Evolutionary conservation across 495 filamentous ascomycete genomes (phyloP).

Genomic region (Cenococcum geophilum): DNA sequence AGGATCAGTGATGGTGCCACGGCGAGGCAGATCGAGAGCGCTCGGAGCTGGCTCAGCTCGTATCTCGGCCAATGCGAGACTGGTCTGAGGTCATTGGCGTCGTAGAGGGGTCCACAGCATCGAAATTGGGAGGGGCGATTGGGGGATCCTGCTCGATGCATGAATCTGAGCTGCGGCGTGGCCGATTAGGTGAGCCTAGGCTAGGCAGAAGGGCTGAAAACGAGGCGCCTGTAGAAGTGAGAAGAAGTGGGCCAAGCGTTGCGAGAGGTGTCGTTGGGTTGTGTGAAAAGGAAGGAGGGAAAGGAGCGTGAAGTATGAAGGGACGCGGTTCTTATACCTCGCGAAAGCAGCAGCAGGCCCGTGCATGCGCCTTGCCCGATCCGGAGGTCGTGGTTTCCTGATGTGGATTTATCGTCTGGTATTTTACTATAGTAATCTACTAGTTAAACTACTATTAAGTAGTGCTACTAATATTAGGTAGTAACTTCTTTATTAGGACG

Average conservation of each 20-base stretch:
- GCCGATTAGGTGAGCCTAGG: not conserved
- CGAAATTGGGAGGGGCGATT: not conserved
- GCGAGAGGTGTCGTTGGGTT: not conserved
- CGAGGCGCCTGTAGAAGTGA: not conserved
- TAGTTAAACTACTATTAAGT: too few relatives aligned
- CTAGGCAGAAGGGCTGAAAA: not conserved
- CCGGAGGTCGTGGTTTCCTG: not conserved
- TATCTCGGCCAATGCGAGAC: conserved; percentile 3
- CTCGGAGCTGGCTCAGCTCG: not conserved
- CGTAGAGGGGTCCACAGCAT: not conserved
- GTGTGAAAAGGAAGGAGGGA: not conserved
- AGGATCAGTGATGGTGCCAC: not conserved
- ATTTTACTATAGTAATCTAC: too few relatives aligned
- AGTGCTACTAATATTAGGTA: too few relatives aligned
- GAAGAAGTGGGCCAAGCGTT: not conserved
- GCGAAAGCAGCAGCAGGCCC: not conserved
- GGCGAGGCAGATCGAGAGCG: conserved; percentile 1
- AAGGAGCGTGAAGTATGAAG: not conserved
- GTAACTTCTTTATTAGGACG: too few relatives aligned
- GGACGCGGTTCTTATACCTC: not conserved
- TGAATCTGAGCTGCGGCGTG: not conserved
- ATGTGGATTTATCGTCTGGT: not conserved
- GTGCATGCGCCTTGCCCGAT: not conserved
- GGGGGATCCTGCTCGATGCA: not conserved
- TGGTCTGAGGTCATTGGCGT: not conserved